phyloP scores from a whole-genome alignment of 768 basidiomycete genomes.

The Amanita fuliginea region DNA sequence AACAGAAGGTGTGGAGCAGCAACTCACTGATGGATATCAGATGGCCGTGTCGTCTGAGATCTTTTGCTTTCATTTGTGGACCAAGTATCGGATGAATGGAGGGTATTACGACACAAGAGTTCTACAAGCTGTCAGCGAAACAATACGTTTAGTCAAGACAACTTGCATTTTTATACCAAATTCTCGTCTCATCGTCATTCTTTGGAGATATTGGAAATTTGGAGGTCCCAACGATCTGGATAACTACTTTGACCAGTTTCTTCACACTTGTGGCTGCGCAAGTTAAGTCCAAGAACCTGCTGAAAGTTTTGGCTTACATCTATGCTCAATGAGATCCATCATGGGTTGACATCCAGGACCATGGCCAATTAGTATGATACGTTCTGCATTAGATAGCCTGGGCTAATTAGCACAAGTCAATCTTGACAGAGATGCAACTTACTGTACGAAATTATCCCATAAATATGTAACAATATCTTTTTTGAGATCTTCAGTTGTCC shows the following conservation, averaged over 20 bases:
- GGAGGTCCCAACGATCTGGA: conserved; percentile 69
- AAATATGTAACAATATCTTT: conserved; percentile 66
- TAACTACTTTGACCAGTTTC: conserved; percentile 54
- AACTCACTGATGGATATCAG: conserved; percentile 50
- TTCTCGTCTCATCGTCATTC: conserved; percentile 41
- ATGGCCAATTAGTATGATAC: conserved; percentile 78
- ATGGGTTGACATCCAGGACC: conserved; percentile 74
- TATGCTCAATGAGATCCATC: conserved; percentile 58
- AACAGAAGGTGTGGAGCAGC: not conserved
- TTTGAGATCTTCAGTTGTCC: conserved; percentile 31
- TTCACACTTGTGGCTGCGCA: conserved; percentile 28
- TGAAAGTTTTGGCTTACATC: conserved; percentile 37
- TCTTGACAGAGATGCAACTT: conserved; percentile 16
- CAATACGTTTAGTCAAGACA: not conserved
- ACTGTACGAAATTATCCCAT: conserved; percentile 98
- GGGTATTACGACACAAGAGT: conserved; percentile 64
- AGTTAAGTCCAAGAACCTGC: not conserved
- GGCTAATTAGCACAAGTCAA: not conserved
- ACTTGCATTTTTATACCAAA: conserved; percentile 67
- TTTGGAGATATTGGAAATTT: conserved; percentile 43
- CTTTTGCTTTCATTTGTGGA: conserved; percentile 27
- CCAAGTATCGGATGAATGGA: conserved; percentile 42
- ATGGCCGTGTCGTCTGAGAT: conserved; percentile 53
- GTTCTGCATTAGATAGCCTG: conserved; percentile 63
- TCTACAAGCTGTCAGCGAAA: conserved; percentile 29